Conservation (phyloP, 1,139 yeast genomes). For the Pneumocystis oryctolagi region DNA sequence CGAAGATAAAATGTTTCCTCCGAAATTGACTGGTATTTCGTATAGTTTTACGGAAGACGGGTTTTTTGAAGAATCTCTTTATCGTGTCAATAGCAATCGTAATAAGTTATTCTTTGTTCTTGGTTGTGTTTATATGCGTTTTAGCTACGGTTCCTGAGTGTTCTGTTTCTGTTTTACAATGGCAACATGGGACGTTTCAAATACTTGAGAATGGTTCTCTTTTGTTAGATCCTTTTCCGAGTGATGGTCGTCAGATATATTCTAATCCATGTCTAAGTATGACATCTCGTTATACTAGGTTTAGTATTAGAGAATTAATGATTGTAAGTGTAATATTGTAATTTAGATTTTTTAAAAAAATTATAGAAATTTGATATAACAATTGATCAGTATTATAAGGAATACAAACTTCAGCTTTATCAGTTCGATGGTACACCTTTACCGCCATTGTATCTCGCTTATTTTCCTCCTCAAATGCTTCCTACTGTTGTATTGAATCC, state of each 20-base stretch:
- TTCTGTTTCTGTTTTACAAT: slow-evolving; percentile 65
- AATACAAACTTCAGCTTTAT: slow-evolving; percentile 56
- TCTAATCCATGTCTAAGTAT: slow-evolving; percentile 61
- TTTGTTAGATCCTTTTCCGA: slow-evolving; percentile 54
- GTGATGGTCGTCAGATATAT: slow-evolving; percentile 84
- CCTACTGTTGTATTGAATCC: slow-evolving; percentile 43
- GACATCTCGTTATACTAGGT: slow-evolving; percentile 51
- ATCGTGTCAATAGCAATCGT: slow-evolving; percentile 52
- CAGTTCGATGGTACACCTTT: slow-evolving; percentile 68
- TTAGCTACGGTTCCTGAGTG: slow-evolving; percentile 55
- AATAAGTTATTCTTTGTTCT: neutral
- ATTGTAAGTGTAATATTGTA: slow-evolving; percentile 27
- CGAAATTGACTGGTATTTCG: slow-evolving; percentile 85
- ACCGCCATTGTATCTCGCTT: slow-evolving; percentile 83
- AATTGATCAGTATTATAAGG: slow-evolving; percentile 70
- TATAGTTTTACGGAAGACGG: slow-evolving; percentile 90
- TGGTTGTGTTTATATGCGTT: neutral
- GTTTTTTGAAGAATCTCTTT: slow-evolving; percentile 73
- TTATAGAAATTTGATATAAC: slow-evolving; percentile 26
- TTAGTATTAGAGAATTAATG: slow-evolving; percentile 51
- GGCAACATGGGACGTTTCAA: slow-evolving; percentile 76
- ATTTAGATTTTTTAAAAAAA: slow-evolving; percentile 16
- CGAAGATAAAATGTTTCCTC: slow-evolving; percentile 84
- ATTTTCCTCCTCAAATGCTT: slow-evolving; percentile 88
- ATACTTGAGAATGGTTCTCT: slow-evolving; percentile 50